phyloP scores from a whole-genome alignment of 1,284 basidiomycete genomes.

The Tetrapyrgos nigripes region DNA sequence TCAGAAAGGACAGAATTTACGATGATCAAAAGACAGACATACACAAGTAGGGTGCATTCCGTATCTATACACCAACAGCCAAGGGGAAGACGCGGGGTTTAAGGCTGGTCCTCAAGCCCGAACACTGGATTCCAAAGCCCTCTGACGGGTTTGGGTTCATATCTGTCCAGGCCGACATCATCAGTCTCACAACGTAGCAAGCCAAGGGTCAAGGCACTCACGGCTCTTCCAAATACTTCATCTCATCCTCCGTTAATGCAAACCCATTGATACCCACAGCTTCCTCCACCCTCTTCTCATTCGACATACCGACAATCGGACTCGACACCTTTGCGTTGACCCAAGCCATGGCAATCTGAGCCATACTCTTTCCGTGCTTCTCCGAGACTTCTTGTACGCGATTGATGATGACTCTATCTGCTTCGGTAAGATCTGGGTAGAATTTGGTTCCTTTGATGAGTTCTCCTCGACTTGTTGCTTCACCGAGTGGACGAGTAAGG shows the following conservation, averaged over 20 bases:
- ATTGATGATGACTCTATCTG: conserved; percentile 30
- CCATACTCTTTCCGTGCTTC: conserved; percentile 32
- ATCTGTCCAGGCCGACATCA: background rate
- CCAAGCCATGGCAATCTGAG: conserved; percentile 36
- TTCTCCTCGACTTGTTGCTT: conserved; percentile 11
- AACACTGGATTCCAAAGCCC: too few species aligned
- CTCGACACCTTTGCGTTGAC: conserved; percentile 28
- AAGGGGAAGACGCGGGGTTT: too few species aligned
- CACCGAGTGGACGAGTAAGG: conserved; percentile 17
- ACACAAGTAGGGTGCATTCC: too few species aligned
- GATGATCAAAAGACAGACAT: too few species aligned
- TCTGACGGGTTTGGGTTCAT: conserved; percentile 4
- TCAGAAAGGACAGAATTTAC: too few species aligned
- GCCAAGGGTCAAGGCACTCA: conserved; percentile 7
- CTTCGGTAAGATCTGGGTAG: conserved; percentile 6
- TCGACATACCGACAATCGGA: conserved; percentile 30
- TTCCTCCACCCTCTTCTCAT: conserved; percentile 19
- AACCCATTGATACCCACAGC: conserved; percentile 11
- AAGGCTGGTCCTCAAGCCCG: too few species aligned
- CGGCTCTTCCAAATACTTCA: conserved; percentile 21
- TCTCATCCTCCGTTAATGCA: conserved; percentile 11
- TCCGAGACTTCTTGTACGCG: conserved; percentile 37
- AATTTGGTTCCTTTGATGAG: conserved; percentile 6
- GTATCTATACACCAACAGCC: too few species aligned
- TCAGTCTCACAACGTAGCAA: background rate